Base-by-base conservation (phyloP, 2,329 filamentous ascomycete genomes). In the Cryphonectria radicalis region DNA sequence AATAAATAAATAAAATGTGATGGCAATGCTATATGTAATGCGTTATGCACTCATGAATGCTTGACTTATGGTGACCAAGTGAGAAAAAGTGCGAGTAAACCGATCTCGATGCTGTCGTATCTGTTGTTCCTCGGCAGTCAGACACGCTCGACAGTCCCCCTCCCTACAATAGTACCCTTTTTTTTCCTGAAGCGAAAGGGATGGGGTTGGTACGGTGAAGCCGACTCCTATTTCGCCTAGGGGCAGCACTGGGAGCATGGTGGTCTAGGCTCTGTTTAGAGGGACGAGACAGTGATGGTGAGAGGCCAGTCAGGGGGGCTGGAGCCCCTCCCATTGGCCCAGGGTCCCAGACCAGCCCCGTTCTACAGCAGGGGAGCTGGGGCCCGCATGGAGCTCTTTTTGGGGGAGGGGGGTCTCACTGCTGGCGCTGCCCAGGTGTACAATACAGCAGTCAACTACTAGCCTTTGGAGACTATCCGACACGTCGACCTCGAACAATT, bases 191-290 rank as follows among this genome's bases (percentile, higher is more conserved):
- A 68, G 67, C 65, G 42, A 65, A 68, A 43, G n/a, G 64, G 42
- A 67, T 14, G n/a, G 46, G 65, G 65, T 68, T n/a, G 59, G 68
- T 66, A 70, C 69, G 69, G 69, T 66, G 69, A 70, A 40, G 69
- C 69, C 69, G 69, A 70, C 63, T 68, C 63, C 59, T 66, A 70
- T 70, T 68, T 70, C 69, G 69, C 65, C 59, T 70, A 70, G 42
- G 46, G 37, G 28, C 63, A 65, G 63, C 63, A 65, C 43, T 65
- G 63, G 63, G 63, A 77, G 75, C 75, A 76, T 32, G 37, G 53
- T 46, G 62, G 62, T 43, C 63, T 65, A 57, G 63, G 63, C 68
- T 37, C 42, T 37, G 22, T 28, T n/a, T 57, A 35, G 53, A 60
- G 50, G 55, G 37, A 60, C 35, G 32, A 43, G 55, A 53, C 43